These are phyloP conservation scores for Dunaliella primolecta DNA, from an alignment of 139 green algal genomes.

Conservation along the genomic window DNA sequence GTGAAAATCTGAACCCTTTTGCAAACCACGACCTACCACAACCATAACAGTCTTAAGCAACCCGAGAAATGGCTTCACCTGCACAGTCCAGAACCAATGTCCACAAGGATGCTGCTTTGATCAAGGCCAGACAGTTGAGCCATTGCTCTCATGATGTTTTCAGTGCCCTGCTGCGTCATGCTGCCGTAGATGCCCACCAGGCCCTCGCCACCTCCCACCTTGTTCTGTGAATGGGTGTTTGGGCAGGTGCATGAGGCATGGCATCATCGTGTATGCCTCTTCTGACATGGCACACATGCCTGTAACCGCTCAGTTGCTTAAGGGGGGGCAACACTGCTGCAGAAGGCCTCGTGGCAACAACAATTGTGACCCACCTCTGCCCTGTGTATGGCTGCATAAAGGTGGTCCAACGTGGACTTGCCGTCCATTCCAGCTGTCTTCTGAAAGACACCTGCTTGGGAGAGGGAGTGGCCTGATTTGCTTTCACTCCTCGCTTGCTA, in stretches of 20 bases:
- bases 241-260: not conserved
- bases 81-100: constrained; percentile 82
- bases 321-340: too few relatives aligned
- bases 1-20: too few relatives aligned
- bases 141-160: constrained; percentile 64
- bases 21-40: too few relatives aligned
- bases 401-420: not conserved
- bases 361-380: not conserved
- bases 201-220: constrained; percentile 81
- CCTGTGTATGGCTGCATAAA: constrained; percentile 2
- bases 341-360: too few relatives aligned
- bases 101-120: constrained; percentile 57
- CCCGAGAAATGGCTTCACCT: too few relatives aligned
- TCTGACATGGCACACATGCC: too few relatives aligned
- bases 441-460: too few relatives aligned
- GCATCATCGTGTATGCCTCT: not conserved
- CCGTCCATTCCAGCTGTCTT: too few relatives aligned
- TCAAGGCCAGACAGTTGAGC: constrained; percentile 50
- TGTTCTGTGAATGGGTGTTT: constrained; percentile 47
- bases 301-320: too few relatives aligned
- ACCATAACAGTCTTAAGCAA: too few relatives aligned
- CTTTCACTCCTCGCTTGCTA: too few relatives aligned
- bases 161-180: constrained; percentile 67
- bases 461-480: too few relatives aligned
- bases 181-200: constrained; percentile 85